Base-by-base conservation (phyloP, 768 basidiomycete species). In the Boletus rufocinnamomeus region DNA sequence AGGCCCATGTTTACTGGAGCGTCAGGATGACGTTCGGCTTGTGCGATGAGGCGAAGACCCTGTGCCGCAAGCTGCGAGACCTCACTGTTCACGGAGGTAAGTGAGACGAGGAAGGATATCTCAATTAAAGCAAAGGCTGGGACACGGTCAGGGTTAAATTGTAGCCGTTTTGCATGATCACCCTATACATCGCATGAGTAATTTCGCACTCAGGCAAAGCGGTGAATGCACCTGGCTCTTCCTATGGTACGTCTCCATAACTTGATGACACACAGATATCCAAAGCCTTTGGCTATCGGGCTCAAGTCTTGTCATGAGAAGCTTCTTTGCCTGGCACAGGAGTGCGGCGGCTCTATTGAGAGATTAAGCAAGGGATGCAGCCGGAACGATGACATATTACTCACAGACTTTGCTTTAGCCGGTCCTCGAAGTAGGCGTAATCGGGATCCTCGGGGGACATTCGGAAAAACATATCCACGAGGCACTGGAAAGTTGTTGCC, bases 1-100 rank as follows among this genome's bases (percentile, higher is more conserved):
- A 84, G 66, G 9, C 76, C 76, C 8, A 75, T 72, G 40, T 82
- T 80, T 2, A 79, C 67, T 17, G 87, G 84, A 6, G 83, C 82
- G 52, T 79, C 79, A 5, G 84, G 82, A 50, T 85, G 80, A 19
- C 84, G 80, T 65, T 92, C 90, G 2, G 85, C 81, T 51, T 85
- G 79, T 1, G 89, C 83, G 40, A 93, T 75, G 4, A 87, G 74
- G 45, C 89, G 86, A 53, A 93, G 78, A 27, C 85, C 83, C 58
- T 82, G 82, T 1, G 87, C 86, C 3, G 91, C 89, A 34, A 85
- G 70, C 35, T 85, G 81, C 21, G 88, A 88, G 28, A 92, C 82
- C 30, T 77, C 78, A 48, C 78, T 84, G 53, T 88, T 87, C 3
- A 83, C 82, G 6, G 91, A 89, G 3, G 88, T 85, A 52, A 94